phyloP scores from a whole-genome alignment of 2,329 filamentous ascomycete genomes.

The Aspergillus pseudoviridinutans region DNA sequence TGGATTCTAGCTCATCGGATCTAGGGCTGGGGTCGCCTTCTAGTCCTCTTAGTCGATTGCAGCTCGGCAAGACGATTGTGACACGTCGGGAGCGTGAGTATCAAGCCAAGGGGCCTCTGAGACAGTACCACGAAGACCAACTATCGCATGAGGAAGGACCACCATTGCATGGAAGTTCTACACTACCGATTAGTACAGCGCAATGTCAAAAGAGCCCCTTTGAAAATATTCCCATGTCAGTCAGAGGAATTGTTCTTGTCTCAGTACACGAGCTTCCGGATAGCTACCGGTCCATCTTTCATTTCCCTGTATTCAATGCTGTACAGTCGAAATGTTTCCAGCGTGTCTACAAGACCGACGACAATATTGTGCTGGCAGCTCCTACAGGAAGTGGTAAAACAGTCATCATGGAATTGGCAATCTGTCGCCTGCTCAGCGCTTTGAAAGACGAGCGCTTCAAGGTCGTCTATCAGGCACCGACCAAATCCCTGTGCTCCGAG shows the following conservation, averaged over 20 bases:
- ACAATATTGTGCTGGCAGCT: slow-evolving; percentile 76
- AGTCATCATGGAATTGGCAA: slow-evolving; percentile 73
- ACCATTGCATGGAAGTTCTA: background rate
- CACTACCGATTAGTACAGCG: background rate
- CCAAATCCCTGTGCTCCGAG: slow-evolving; percentile 77
- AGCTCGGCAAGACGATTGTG: slow-evolving; percentile 8
- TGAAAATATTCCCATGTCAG: slow-evolving; percentile 28
- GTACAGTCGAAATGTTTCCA: slow-evolving; percentile 77
- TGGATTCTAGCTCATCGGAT: slow-evolving; percentile 27
- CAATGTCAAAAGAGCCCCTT: slow-evolving; percentile 11
- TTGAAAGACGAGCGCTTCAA: slow-evolving; percentile 64
- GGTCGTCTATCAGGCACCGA: slow-evolving; percentile 79
- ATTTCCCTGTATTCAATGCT: slow-evolving; percentile 73
- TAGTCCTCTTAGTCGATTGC: slow-evolving; percentile 30
- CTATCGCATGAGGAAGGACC: background rate
- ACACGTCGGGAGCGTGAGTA: background rate
- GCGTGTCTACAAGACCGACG: slow-evolving; percentile 60
- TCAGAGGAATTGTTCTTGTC: slow-evolving; percentile 60
- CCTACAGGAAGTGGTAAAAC: slow-evolving; percentile 87
- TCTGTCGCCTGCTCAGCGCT: slow-evolving; percentile 64
- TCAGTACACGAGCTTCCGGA: slow-evolving; percentile 62
- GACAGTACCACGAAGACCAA: background rate
- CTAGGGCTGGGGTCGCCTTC: slow-evolving; percentile 18
- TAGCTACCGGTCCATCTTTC: slow-evolving; percentile 65
- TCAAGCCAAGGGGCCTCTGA: background rate